Conservation (phyloP, 2,329 filamentous ascomycete species). For the Truncatella angustata region DNA sequence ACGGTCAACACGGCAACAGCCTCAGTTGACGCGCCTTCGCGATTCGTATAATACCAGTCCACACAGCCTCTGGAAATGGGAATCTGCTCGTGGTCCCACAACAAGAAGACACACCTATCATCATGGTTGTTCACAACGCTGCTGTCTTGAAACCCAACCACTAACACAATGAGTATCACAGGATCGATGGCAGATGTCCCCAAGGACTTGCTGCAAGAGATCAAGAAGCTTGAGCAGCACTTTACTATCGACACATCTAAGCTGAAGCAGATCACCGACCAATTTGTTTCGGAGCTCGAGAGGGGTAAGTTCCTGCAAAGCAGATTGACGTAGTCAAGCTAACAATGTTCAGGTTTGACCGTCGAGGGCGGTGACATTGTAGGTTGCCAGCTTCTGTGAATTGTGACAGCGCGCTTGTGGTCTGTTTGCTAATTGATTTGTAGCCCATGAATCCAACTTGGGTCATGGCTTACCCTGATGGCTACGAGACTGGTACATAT, state of each 20-base stretch:
- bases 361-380: conserved; percentile 92
- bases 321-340: conserved; percentile 13
- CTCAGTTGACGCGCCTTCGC: neutral
- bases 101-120: conserved; percentile 18
- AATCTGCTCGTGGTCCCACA: conserved; percentile 6
- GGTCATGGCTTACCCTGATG: conserved; percentile 88
- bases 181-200: conserved; percentile 91
- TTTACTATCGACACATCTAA: conserved; percentile 77
- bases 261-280: conserved; percentile 85
- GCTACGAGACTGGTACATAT: conserved; percentile 82
- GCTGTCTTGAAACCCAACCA: neutral
- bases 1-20: no score
- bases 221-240: conserved; percentile 77
- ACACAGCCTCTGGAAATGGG: conserved; percentile 5
- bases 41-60: neutral
- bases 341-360: conserved; percentile 69
- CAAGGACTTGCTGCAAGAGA: conserved; percentile 75
- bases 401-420: neutral
- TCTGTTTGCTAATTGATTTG: conserved; percentile 14
- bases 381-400: conserved; percentile 36
- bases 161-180: conserved; percentile 33
- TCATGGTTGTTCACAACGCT: conserved; percentile 9
- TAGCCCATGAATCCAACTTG: conserved; percentile 98
- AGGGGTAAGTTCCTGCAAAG: conserved; percentile 59
- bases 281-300: conserved; percentile 84